These are phyloP conservation scores for Pseudisothecium myosuroides DNA, from an alignment of 225 moss, liverwort and hornwort species.

Conservation along the genomic window DNA sequence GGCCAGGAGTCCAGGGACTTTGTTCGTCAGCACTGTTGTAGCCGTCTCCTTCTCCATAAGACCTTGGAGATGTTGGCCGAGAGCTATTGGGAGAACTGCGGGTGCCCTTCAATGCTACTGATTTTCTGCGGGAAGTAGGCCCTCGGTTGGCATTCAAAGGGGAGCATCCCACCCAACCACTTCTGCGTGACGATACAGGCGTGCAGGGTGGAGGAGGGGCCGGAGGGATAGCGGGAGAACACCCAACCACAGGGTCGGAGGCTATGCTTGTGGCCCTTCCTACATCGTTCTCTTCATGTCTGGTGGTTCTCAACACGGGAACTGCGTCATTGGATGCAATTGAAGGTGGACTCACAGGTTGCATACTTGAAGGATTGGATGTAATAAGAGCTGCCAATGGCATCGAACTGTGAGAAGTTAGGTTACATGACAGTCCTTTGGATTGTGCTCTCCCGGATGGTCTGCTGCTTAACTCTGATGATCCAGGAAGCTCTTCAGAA, in stretches of 20 bases:
- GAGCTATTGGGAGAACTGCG: slow-evolving; percentile 80
- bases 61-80: slow-evolving; percentile 75
- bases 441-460: neutral
- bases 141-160: slow-evolving; percentile 32
- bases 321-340: neutral
- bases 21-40: slow-evolving; percentile 97
- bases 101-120: slow-evolving; percentile 31
- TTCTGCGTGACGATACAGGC: slow-evolving; percentile 22
- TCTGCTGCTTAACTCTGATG: slow-evolving; percentile 4
- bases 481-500: slow-evolving; percentile 9
- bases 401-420: neutral
- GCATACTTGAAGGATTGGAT: neutral
- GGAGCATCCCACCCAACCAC: slow-evolving; percentile 41
- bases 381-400: neutral
- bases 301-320: slow-evolving; percentile 2
- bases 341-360: slow-evolving; percentile 2
- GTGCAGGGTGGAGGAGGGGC: slow-evolving; percentile 25
- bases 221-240: slow-evolving; percentile 24
- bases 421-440: neutral
- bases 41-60: slow-evolving; percentile 88
- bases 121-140: slow-evolving; percentile 25
- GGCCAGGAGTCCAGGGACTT: slow-evolving; percentile 64
- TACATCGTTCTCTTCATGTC: slow-evolving; percentile 21
- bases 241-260: slow-evolving; percentile 11
- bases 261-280: neutral